Base-by-base conservation (phyloP, 1,139 yeast species). In the Zygotorulaspora mrakii region DNA sequence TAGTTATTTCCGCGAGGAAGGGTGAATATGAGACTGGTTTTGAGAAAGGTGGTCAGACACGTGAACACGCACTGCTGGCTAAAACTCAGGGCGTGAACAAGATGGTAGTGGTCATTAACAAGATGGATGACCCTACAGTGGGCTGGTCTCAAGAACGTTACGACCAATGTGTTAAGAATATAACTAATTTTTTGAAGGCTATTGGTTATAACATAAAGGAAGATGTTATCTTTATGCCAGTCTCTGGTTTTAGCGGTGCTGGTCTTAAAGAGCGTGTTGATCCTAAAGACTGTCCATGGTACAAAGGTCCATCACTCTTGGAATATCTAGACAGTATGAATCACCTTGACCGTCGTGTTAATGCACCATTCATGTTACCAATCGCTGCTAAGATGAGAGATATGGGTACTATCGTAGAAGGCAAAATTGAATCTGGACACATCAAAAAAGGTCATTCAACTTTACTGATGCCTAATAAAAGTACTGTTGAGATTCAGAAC, bases 121-220 rank as follows among this genome's bases (percentile, higher is more conserved):
- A 91, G 77, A 91, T 91, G 98, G 99, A 91, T 68, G 99, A 91
- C 62, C 84, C 96, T 41, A 91, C 98, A 37, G 99, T 91, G 35
- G 70, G 66, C 50, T 91, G 99, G 99, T 84, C 96, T 31, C 77
- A 89, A 69, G 95, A 85, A 64, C 84, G 99, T 69, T 91, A 87
- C 67, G 88, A 85, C 58, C 98, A 91, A 70, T 91, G 98, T 76
- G 88, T 86, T 50, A 68, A 78, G 53, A 91, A 89, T 66, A 72
- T 94, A 54, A 77, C 79, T 22, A 61, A 65, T 39, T 91, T 81
- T 73, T 76, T 91, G 64, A 87, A 79, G 70, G 95, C 89, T 56
- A 83, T 89, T 59, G 98, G 98, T 37, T 91, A 87, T 70, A 73
- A 73, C 51, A 68, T 75, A 42, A 86, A 84, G 69, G 85, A 82